Evolutionary conservation across 495 filamentous ascomycete species (phyloP), one percentile per base, ranked within the genome.

Genomic region (Penicillium robsamsonii): DNA sequence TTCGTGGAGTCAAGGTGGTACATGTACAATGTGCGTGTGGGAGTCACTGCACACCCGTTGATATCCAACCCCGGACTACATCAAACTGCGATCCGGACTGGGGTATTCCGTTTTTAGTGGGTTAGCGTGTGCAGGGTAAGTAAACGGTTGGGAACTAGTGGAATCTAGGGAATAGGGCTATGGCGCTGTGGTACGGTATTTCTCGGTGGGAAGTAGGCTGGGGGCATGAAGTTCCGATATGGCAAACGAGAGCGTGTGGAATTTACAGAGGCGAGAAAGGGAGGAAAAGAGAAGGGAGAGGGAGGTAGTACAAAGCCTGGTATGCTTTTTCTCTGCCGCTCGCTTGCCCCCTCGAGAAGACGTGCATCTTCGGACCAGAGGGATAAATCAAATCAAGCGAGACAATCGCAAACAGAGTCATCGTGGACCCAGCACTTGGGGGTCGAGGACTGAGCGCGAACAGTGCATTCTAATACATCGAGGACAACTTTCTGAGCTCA

Each of bases 11-110:
- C 55, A 24, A 24, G 31, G 55, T 17, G 60, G 27, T 25, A 30
- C 27, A 61, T 31, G 60, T 61, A 66, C 65, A 66, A 66, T 59
- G 38, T 35, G 46, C 45, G 35, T 29, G 49, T 57, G 31, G 58
- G 50, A 18, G 31, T 43, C 53, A 56, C 61, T 46, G 57, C 58
- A 58, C 46, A 58, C 46, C 46, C 56, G 53, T 56, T 51, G 45
- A 52, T 37, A 53, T 61, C 51, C 58, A 62, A 65, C 62, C 64
- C 62, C 57, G 52, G 58, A 52, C 51, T 60, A 53, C 46, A 13
- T 59, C 54, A 63, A 57, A 50, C 30, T 37, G 25, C 31, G 29
- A 27, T 4, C 25, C 30, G 46, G 29, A 9, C 29, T 13, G 37
- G 47, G 24, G n/a, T 29, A 38, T 15, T 48, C 44, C 33, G 13